phyloP scores from a whole-genome alignment of 208 protist genomes.

The Crithidia fasciculata region DNA sequence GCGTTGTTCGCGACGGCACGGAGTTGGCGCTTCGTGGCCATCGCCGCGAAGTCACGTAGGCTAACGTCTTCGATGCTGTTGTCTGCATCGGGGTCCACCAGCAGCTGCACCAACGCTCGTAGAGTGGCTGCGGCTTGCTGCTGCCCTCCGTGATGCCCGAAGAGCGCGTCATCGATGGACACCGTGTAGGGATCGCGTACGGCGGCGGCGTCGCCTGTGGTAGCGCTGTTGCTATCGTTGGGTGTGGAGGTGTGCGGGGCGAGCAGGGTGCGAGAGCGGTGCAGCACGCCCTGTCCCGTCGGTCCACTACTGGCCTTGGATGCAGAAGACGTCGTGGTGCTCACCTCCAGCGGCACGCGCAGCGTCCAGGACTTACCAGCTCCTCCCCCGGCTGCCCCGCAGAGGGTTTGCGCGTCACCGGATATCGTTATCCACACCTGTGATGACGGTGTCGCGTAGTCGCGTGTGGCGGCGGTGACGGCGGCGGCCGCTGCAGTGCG shows the following conservation, averaged over 20 bases:
- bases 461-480: not conserved
- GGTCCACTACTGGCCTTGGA: not conserved
- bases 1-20: constrained; percentile 52
- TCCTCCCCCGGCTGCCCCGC: too few relatives aligned
- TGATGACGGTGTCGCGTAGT: not conserved
- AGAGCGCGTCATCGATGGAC: constrained; percentile 33
- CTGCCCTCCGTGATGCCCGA: not conserved
- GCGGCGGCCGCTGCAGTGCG: not conserved
- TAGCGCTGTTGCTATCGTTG: not conserved
- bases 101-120: constrained; percentile 57
- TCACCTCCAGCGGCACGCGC: constrained; percentile 21
- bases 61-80: constrained; percentile 63
- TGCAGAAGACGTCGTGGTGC: not conserved
- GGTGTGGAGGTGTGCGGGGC: constrained; percentile 1
- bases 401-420: not conserved
- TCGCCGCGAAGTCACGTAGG: constrained; percentile 72
- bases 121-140: constrained; percentile 2
- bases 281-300: constrained; percentile 9
- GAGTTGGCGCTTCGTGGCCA: constrained; percentile 68
- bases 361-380: constrained; percentile 11
- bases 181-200: constrained; percentile 15
- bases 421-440: constrained; percentile 20
- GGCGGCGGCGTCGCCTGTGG: not conserved
- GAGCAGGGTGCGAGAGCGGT: constrained; percentile 13
- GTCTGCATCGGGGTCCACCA: constrained; percentile 63